Conservation (phyloP, 495 filamentous ascomycete species). For the Aspergillus saccharolyticus region DNA sequence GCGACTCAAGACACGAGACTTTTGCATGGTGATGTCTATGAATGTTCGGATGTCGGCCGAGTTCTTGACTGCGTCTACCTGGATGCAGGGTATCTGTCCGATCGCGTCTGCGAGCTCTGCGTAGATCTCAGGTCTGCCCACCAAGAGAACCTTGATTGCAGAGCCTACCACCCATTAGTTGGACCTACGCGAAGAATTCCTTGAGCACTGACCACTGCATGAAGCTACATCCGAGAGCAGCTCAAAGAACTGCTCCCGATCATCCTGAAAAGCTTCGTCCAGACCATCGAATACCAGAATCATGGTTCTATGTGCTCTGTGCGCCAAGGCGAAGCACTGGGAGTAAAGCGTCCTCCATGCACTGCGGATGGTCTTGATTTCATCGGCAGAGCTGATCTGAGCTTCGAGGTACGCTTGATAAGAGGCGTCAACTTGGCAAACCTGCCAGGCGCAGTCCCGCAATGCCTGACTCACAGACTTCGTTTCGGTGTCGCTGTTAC, state of each 20-base stretch:
- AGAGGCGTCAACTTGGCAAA: conserved; percentile 6
- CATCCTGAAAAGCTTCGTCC: conserved; percentile 1
- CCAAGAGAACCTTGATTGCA: background rate
- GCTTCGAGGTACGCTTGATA: background rate
- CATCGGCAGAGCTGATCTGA: background rate
- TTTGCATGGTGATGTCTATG: background rate
- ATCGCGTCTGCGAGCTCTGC: background rate
- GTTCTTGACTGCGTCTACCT: background rate
- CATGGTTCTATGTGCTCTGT: background rate
- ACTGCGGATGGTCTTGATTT: background rate
- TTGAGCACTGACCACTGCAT: background rate
- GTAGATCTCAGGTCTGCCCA: conserved; percentile 5
- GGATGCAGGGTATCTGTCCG: background rate
- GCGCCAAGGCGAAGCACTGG: background rate
- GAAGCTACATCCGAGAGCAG: background rate
- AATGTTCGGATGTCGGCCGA: background rate
- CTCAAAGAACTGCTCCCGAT: background rate
- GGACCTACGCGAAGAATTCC: background rate
- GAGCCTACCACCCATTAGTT: background rate
- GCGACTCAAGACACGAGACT: background rate
- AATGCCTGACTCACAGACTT: conserved; percentile 23
- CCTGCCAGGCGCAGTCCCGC: conserved; percentile 26
- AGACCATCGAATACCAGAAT: conserved; percentile 2
- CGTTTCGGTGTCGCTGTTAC: conserved; percentile 23
- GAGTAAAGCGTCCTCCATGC: background rate